Base-by-base conservation (phyloP, 225 moss, liverwort and hornwort genomes). In the Lunularia cruciata region DNA sequence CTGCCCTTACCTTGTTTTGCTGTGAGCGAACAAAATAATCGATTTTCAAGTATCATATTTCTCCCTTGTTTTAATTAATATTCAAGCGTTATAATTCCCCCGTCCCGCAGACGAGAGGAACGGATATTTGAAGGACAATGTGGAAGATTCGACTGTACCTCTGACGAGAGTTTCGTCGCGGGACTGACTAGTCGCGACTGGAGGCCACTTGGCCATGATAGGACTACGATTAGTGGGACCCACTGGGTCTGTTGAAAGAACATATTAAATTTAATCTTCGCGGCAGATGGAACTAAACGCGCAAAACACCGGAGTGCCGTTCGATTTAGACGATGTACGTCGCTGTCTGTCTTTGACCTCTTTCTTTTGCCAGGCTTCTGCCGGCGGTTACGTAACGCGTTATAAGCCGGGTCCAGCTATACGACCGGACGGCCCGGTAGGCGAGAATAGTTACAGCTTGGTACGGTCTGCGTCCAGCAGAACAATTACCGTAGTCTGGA, bases 331-430 rank as follows among this genome's bases (percentile, higher is more conserved):
- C 46, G 46, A 3, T 14, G 15, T 19, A 47, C 15, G 14, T 13
- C 15, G 46, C 46, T 14, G 14, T 47, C 2, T 19, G 46, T 47
- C 46, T 47, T 19, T 19, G 19, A 13, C 12, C 14, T 47, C 4
- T 19, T 47, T 47, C 46, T 4, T 19, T 4, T 47, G 46, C 46
- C 46, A 47, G 46, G 46, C 46, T 47, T 13, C 46, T 47, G 46
- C 46, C 46, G 46, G 46, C 46, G 46, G 46, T 19, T 47, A 47
- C 19, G 46, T 47, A 47, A 47, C 46, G 46, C 46, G 46, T 47
- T n/a, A n/a, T n/a, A n/a, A n/a, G n/a, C n/a, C n/a, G n/a, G n/a
- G n/a, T n/a, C n/a, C n/a, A n/a, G n/a, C n/a, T n/a, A n/a, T n/a
- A n/a, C n/a, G n/a, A n/a, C n/a, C n/a, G n/a, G n/a, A n/a, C n/a